These are phyloP conservation scores for Trebouxia gelatinosa DNA, from an alignment of 163 green algal species.

Conservation along the genomic window DNA sequence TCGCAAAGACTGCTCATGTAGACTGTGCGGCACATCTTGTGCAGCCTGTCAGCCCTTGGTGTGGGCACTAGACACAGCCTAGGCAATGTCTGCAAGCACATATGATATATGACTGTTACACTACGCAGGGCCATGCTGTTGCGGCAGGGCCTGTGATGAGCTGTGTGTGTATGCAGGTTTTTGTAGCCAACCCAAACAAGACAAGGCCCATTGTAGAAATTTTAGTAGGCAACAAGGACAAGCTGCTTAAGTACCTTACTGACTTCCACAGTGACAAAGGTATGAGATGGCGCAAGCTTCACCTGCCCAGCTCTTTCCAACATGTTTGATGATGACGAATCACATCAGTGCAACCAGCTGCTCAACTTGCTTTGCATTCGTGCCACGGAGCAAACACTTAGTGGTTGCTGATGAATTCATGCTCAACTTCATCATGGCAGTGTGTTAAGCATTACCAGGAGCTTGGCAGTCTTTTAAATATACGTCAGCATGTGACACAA, in stretches of 20 bases:
- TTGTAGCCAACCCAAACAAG: constrained; percentile 97
- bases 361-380: no score
- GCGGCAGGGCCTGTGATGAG: not conserved
- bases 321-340: no score
- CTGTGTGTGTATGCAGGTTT: constrained; percentile 67
- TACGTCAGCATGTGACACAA: no score
- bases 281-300: no score
- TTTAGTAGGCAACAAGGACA: constrained; percentile 88
- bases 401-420: no score
- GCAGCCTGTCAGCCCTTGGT: not conserved
- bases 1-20: not conserved
- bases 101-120: not conserved
- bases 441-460: no score
- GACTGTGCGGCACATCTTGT: not conserved
- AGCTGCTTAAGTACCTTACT: constrained; percentile 89
- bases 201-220: constrained; percentile 79
- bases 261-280: constrained; percentile 89
- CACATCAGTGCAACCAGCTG: no score
- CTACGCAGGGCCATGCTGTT: not conserved
- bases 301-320: no score
- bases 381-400: no score
- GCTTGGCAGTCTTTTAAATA: no score
- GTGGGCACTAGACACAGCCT: not conserved
- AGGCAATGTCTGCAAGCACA: not conserved
- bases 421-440: no score